Evolutionary conservation across 2,329 filamentous ascomycete genomes (phyloP), one percentile per base, ranked within the genome.

Genomic region (Cyclaneusma minus): DNA sequence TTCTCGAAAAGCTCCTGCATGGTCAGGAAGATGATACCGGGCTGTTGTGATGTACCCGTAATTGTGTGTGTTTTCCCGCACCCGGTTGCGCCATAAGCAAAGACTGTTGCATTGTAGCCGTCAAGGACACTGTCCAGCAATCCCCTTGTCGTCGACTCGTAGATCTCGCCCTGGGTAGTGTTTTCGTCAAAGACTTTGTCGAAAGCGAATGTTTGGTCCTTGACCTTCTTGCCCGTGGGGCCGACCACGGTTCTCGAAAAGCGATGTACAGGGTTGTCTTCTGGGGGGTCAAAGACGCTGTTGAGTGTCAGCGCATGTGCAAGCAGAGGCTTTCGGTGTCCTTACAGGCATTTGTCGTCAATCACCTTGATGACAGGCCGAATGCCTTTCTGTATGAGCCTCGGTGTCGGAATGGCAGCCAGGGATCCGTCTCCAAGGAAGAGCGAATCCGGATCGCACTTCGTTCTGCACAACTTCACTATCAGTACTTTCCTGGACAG

Each of bases 11-110:
- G 62, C 53, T 98, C 89, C 52, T 95, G 87, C 85, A 98, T 98
- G 1, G 89, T 95, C 42, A 98, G 58, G 55, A 95, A 98, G 49
- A 98, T 98, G 44, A 98, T 95, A 30, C 89, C 89, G 0, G 89
- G 89, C 45, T 92, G 79, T 48, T 92, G 80, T 2, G 83, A 58
- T 0, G 87, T 94, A 38, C 89, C 89, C 3, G 77, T 83, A 44
- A 98, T 98, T 7, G 89, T 98, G 51, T 98, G 89, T 13, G 89
- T 98, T 58, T 98, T 98, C 52, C 89, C 89, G 52, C 89, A 98
- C 20, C 89, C 89, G 1, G 89, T 98, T 20, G 89, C 89, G 40
- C 89, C 89, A 51, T 98, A 98, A 25, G 89, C 89, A 49, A 98
- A 98, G 4, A 98, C 89, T 0, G 89, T 98, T 24, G 89, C 89